Evolutionary conservation across 164 flowering plant species (phyloP).

Genomic region (Warburgia ugandensis): DNA sequence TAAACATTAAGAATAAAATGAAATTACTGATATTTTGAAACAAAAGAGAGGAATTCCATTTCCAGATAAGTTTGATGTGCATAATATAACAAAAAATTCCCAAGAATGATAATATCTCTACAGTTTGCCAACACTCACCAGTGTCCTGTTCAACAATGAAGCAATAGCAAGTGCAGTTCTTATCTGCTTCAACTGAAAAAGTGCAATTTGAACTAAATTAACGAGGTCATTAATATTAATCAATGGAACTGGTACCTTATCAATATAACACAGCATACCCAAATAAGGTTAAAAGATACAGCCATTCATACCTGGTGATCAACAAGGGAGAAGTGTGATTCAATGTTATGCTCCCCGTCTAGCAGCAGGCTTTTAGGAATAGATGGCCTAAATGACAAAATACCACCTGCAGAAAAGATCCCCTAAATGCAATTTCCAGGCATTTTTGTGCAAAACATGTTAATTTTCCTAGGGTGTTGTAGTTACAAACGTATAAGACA

Average conservation of each 20-base stretch:
- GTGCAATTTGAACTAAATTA: background rate
- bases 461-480: too few species aligned
- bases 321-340: slow-evolving; percentile 78
- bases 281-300: slow-evolving; percentile 9
- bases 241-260: background rate
- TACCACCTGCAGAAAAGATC: slow-evolving; percentile 80
- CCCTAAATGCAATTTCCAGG: background rate
- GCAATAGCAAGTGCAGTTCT: slow-evolving; percentile 90
- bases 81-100: background rate
- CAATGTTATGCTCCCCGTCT: slow-evolving; percentile 70
- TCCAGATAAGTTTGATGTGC: background rate
- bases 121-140: slow-evolving; percentile 46
- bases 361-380: slow-evolving; percentile 81
- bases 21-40: background rate
- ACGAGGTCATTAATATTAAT: background rate
- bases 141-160: slow-evolving; percentile 69
- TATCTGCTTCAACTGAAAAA: slow-evolving; percentile 79
- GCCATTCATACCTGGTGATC: slow-evolving; percentile 65
- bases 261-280: background rate
- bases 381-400: slow-evolving; percentile 80
- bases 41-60: background rate
- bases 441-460: background rate
- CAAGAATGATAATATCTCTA: background rate
- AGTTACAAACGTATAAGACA: too few species aligned
- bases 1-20: background rate